Evolutionary conservation across 768 basidiomycete species (phyloP).

Genomic region (Kwoniella heveanensis): DNA sequence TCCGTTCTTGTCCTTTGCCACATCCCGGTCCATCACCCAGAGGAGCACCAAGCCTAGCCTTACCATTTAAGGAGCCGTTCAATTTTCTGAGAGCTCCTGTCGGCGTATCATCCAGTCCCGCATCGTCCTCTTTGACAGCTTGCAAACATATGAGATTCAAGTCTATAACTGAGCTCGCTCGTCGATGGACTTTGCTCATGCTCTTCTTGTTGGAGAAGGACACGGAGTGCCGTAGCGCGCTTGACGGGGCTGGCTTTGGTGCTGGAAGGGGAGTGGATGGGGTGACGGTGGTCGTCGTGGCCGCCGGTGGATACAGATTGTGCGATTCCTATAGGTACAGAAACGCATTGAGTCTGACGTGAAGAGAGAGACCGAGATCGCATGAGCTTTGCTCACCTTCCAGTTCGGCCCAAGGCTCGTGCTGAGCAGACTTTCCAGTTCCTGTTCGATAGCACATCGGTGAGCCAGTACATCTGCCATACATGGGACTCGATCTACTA

Average conservation of each 20-base stretch:
- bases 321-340: constrained; percentile 21
- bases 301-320: constrained; percentile 10
- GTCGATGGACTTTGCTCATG: neutral
- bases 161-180: constrained; percentile 17
- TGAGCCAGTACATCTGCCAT: too few relatives aligned
- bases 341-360: neutral
- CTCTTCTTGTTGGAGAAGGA: constrained; percentile 20
- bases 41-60: neutral
- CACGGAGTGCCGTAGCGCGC: constrained; percentile 27
- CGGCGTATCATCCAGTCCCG: constrained; percentile 25
- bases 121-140: constrained; percentile 22
- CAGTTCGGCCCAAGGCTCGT: constrained; percentile 22
- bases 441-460: constrained; percentile 1
- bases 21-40: neutral
- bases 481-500: too few relatives aligned
- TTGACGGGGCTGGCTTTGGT: neutral
- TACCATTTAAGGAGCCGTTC: constrained; percentile 4
- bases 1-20: neutral
- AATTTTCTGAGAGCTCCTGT: constrained; percentile 27
- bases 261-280: constrained; percentile 31
- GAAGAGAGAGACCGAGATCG: neutral
- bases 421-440: constrained; percentile 22
- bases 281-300: constrained; percentile 4
- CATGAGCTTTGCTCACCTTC: constrained; percentile 19
- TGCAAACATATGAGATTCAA: constrained; percentile 7